Percentiles rank a stretch among this genome's conserved stretches.
phyloP scores from a whole-genome alignment of 1,139 yeast species.

The Kodamaea arcana region DNA sequence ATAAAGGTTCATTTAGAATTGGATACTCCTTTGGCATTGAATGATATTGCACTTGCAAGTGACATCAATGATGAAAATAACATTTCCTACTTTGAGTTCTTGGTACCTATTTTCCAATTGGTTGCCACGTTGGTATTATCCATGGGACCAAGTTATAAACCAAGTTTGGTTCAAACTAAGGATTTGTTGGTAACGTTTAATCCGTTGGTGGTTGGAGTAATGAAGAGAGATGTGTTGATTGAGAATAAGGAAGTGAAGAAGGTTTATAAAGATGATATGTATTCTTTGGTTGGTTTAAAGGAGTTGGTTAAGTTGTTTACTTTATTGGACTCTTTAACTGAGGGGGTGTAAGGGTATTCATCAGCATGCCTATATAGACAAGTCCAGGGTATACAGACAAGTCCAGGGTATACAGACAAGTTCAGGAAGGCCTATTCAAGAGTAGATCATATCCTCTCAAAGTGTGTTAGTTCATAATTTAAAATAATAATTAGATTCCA shows the following conservation, averaged over 20 bases:
- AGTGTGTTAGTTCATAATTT: too few species aligned
- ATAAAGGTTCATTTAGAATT: conserved; percentile 42
- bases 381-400: too few species aligned
- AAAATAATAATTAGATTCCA: too few species aligned
- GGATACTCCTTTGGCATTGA: conserved; percentile 47
- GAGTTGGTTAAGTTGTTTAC: conserved; percentile 56
- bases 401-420: too few species aligned
- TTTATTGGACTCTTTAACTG: conserved; percentile 52
- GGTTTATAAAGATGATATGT: conserved; percentile 18
- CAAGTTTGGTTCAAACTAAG: conserved; percentile 54
- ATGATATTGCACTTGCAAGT: conserved; percentile 16
- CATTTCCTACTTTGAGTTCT: conserved; percentile 61
- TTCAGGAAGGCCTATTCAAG: too few species aligned
- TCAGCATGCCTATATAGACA: too few species aligned
- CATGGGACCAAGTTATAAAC: conserved; percentile 73
- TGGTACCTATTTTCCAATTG: conserved; percentile 76
- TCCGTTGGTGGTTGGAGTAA: conserved; percentile 57
- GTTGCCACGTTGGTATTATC: conserved; percentile 65
- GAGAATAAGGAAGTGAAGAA: conserved; percentile 22
- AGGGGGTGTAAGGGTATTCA: conserved; percentile 1
- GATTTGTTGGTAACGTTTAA: conserved; percentile 52
- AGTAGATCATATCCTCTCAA: too few species aligned
- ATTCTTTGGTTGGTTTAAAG: conserved; percentile 31
- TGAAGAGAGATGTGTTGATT: conserved; percentile 61
- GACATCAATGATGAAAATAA: conserved; percentile 14